phyloP scores from a whole-genome alignment of 352 stramenopile genomes.

The Phytophthora ramorum region DNA sequence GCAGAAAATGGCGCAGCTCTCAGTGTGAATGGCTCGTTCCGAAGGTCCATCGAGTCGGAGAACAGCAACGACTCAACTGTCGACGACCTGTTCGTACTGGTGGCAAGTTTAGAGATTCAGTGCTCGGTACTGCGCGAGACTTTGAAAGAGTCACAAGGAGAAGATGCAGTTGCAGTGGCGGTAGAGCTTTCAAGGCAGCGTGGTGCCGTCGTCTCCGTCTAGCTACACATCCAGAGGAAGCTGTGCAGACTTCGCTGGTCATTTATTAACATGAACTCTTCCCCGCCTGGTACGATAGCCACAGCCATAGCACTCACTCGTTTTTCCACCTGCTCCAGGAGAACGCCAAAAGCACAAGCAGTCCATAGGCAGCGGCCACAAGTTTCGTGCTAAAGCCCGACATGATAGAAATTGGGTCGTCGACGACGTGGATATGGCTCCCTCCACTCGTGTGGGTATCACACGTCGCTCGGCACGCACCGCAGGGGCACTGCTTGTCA shows the following conservation, averaged over 20 bases:
- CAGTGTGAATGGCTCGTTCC: constrained; percentile 19
- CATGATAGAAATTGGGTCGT: constrained; percentile 75
- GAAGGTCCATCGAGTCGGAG: constrained; percentile 15
- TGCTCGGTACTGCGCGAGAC: constrained; percentile 63
- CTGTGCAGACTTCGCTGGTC: constrained; percentile 5
- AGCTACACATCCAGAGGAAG: constrained; percentile 11
- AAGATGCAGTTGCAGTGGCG: constrained; percentile 47
- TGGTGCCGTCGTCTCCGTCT: constrained; percentile 43
- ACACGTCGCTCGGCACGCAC: constrained; percentile 72
- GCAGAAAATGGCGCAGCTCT: constrained; percentile 15
- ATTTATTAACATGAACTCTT: constrained; percentile 10
- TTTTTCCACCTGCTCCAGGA: constrained; percentile 54
- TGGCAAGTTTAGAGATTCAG: constrained; percentile 78
- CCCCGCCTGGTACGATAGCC: background rate
- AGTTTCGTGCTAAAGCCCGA: constrained; percentile 71
- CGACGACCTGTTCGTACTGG: constrained; percentile 64
- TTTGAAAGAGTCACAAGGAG: constrained; percentile 45
- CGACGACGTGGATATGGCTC: constrained; percentile 58
- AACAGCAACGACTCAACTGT: constrained; percentile 37
- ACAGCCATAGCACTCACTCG: constrained; percentile 15
- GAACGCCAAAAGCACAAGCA: constrained; percentile 46
- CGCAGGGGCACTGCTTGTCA: constrained; percentile 80
- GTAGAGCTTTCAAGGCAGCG: constrained; percentile 38
- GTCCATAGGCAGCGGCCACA: constrained; percentile 65
- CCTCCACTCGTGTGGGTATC: constrained; percentile 47